A percentile compares a stretch with the other conserved stretches of the same genome.
These are phyloP conservation scores for Phoenix roebelenii DNA, from an alignment of 176 grass and related monocot genomes.

Conservation along the genomic window DNA sequence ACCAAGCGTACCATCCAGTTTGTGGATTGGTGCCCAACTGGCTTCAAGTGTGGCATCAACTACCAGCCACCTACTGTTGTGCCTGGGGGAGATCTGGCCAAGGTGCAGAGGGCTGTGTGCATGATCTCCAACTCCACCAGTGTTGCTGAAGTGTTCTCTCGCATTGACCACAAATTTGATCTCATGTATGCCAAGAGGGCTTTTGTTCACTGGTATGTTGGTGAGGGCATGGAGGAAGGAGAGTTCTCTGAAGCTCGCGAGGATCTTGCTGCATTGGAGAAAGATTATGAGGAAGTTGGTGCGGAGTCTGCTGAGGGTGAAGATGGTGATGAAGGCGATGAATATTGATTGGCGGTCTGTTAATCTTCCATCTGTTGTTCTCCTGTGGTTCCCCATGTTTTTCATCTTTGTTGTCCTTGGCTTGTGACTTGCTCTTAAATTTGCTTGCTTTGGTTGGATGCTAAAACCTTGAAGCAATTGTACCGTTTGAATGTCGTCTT, in stretches of 20 bases:
- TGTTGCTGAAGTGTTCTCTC: slow-evolving; percentile 66
- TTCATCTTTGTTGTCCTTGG: no score
- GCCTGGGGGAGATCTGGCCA: slow-evolving; percentile 68
- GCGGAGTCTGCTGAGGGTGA: slow-evolving; percentile 33
- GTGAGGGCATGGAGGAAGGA: slow-evolving; percentile 46
- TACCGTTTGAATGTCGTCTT: no score
- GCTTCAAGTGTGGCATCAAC: slow-evolving; percentile 88
- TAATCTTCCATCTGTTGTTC: no score
- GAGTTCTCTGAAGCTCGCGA: slow-evolving; percentile 41
- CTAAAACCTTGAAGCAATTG: no score
- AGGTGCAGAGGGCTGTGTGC: slow-evolving; percentile 70
- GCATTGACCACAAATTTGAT: slow-evolving; percentile 85
- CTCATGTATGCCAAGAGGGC: slow-evolving; percentile 84
- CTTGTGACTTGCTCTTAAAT: no score
- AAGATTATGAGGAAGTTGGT: slow-evolving; percentile 41
- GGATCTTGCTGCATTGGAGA: slow-evolving; percentile 37
- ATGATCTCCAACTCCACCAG: slow-evolving; percentile 93
- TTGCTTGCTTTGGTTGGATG: no score
- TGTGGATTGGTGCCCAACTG: slow-evolving; percentile 80
- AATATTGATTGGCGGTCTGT: slow-evolving; percentile 11
- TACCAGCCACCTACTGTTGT: slow-evolving; percentile 69
- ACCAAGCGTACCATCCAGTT: slow-evolving; percentile 86
- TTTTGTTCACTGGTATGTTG: slow-evolving; percentile 42
- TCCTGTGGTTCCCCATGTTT: no score
- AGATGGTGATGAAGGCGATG: slow-evolving; percentile 30